Conservation (phyloP, 148 eudicot species). For the Diospyros lotus region DNA sequence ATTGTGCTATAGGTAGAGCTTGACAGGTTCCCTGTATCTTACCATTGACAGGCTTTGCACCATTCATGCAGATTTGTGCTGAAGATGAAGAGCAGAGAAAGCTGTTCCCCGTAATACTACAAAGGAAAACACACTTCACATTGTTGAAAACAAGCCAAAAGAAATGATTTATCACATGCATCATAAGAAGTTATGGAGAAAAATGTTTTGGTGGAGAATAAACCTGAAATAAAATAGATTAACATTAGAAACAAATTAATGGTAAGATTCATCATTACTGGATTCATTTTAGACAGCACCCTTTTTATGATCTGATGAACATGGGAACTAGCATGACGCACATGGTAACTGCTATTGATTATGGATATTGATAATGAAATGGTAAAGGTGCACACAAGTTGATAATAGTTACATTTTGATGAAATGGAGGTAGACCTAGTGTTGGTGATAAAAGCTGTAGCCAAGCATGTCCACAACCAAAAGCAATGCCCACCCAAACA, state of each 20-base stretch:
- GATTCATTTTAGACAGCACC: background rate
- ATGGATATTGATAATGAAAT: background rate
- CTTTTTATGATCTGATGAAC: background rate
- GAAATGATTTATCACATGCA: background rate
- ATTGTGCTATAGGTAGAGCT: background rate
- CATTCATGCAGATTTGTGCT: conserved; percentile 44
- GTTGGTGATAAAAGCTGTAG: background rate
- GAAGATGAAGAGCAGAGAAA: conserved; percentile 74
- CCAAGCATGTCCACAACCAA: background rate
- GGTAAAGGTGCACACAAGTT: background rate
- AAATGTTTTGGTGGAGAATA: background rate
- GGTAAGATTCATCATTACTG: background rate
- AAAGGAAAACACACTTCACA: conserved; percentile 9
- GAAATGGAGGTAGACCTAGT: background rate
- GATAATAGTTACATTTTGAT: background rate
- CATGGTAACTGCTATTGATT: background rate
- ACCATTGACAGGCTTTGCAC: conserved; percentile 53
- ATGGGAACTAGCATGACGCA: background rate
- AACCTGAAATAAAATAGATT: background rate
- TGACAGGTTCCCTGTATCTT: background rate
- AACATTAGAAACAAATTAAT: background rate
- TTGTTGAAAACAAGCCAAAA: background rate
- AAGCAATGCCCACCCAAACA: background rate
- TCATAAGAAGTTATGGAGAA: background rate
- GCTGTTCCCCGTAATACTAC: conserved; percentile 70